phyloP scores from a whole-genome alignment of 192 early-diverging fungal genomes.

The Chytriomyces hyalinus region DNA sequence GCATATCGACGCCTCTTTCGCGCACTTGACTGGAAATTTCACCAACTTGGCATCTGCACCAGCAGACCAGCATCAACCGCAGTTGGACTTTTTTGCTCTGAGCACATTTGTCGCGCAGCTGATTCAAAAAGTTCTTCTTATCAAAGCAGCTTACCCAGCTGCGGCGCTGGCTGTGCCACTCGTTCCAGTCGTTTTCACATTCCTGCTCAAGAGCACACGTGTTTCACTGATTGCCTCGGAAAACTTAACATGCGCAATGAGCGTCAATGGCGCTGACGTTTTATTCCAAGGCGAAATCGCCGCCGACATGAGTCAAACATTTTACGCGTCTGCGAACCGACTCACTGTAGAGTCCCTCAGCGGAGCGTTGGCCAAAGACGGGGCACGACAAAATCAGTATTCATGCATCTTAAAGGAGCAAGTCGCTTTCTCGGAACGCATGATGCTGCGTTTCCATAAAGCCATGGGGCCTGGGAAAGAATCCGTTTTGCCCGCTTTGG shows the following conservation, averaged over 20 bases:
- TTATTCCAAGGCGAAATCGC: slow-evolving; percentile 1
- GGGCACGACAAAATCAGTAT: not conserved
- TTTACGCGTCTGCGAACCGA: not conserved
- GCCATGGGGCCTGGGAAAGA: not conserved
- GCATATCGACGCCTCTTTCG: slow-evolving; percentile 6
- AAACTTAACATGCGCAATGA: slow-evolving; percentile 14
- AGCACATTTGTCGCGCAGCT: slow-evolving; percentile 16
- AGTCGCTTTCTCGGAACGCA: not conserved
- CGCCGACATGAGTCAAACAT: slow-evolving; percentile 20
- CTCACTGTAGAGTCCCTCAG: not conserved
- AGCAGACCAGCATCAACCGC: not conserved
- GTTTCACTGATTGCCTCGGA: not conserved
- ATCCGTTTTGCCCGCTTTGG: not conserved
- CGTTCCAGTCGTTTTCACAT: not conserved
- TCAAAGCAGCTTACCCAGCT: slow-evolving; percentile 3
- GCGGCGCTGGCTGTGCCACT: not conserved
- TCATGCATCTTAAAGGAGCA: not conserved
- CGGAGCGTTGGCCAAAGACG: not conserved
- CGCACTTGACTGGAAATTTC: slow-evolving; percentile 1
- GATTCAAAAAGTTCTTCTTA: slow-evolving; percentile 11
- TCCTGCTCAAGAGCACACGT: not conserved
- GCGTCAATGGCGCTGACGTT: not conserved
- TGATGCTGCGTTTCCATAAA: slow-evolving; percentile 1
- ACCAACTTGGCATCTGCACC: not conserved
- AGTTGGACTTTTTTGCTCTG: slow-evolving; percentile 25